Percentiles rank a stretch among this genome's conserved stretches.
phyloP scores from a whole-genome alignment of 2,329 filamentous ascomycete species.

The Pyrenophora tritici-repentis region DNA sequence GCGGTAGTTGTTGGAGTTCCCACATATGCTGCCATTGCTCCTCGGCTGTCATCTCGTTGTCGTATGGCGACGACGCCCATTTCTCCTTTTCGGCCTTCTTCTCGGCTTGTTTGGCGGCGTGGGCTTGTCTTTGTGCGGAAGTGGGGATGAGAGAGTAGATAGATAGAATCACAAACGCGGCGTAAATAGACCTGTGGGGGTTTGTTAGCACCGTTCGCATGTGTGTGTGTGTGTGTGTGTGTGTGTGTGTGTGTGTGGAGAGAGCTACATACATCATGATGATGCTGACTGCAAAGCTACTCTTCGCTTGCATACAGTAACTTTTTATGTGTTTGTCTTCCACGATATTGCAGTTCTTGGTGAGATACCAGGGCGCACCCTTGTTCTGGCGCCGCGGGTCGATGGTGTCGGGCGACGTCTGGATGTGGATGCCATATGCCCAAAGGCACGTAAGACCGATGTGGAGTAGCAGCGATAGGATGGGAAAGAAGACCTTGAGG shows the following conservation, averaged over 20 bases:
- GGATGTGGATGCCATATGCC: constrained; percentile 68
- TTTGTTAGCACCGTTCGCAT: constrained; percentile 4
- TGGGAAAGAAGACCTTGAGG: constrained; percentile 72
- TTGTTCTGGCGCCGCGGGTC: constrained; percentile 66
- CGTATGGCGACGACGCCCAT: constrained; percentile 33
- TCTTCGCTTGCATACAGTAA: constrained; percentile 71
- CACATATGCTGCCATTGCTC: constrained; percentile 51
- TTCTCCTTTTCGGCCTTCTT: constrained; percentile 46
- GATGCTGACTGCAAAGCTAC: constrained; percentile 66
- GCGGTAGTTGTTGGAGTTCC: constrained; percentile 47
- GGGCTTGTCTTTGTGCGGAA: constrained; percentile 25
- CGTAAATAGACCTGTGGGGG: constrained; percentile 60
- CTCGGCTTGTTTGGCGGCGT: constrained; percentile 34
- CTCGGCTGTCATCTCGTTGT: constrained; percentile 44
- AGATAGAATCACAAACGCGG: constrained; percentile 63
- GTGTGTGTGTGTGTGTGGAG: neutral
- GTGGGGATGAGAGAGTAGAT: constrained; percentile 61
- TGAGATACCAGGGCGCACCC: constrained; percentile 75
- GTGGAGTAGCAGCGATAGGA: constrained; percentile 66
- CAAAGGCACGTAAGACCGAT: constrained; percentile 65
- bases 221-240: neutral
- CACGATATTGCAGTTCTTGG: constrained; percentile 69
- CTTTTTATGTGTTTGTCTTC: constrained; percentile 57
- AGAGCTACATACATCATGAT: constrained; percentile 67
- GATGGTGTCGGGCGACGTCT: constrained; percentile 73